A percentile compares a stretch with the other conserved stretches of the same genome.
Conservation (phyloP, 1,284 basidiomycete species). For the Tranzscheliella williamsii region DNA sequence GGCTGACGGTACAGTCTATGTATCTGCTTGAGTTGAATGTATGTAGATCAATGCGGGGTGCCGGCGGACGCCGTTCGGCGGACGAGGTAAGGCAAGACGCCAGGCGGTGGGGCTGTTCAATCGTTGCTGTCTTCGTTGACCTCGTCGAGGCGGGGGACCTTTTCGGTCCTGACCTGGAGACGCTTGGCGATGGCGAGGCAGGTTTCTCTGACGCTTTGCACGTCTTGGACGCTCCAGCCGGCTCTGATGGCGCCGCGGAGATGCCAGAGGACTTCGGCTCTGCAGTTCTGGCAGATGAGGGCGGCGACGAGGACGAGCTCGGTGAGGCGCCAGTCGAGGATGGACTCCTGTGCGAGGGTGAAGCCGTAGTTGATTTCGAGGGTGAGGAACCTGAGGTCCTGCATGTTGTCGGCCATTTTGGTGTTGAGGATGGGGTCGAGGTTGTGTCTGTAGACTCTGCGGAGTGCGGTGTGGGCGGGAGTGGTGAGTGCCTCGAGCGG, state of each 20-base stretch:
- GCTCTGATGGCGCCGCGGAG: constrained; percentile 20
- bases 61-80: too few relatives aligned
- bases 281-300: constrained; percentile 10
- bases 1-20: too few relatives aligned
- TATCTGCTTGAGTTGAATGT: too few relatives aligned
- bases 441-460: constrained; percentile 25
- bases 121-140: constrained; percentile 20
- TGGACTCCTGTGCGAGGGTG: constrained; percentile 5
- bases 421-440: constrained; percentile 6
- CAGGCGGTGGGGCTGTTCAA: too few relatives aligned
- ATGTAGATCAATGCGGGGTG: too few relatives aligned
- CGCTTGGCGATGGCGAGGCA: constrained; percentile 3
- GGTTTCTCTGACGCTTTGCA: constrained; percentile 3
- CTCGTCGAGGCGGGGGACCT: constrained; percentile 7
- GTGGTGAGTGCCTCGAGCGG: constrained; percentile 2
- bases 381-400: constrained; percentile 22
- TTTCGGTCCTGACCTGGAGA: constrained; percentile 3
- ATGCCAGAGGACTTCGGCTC: constrained; percentile 28
- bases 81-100: too few relatives aligned
- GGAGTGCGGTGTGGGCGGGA: background rate
- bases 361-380: constrained; percentile 40
- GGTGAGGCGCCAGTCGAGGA: constrained; percentile 15
- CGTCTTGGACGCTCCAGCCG: constrained; percentile 15
- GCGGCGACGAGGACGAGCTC: constrained; percentile 17
- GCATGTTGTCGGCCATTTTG: constrained; percentile 19